Percentiles rank a stretch among this genome's conserved stretches.
These are phyloP conservation scores for Fraxinus cuspidata DNA, from an alignment of 257 asterid species.

Conservation along the genomic window DNA sequence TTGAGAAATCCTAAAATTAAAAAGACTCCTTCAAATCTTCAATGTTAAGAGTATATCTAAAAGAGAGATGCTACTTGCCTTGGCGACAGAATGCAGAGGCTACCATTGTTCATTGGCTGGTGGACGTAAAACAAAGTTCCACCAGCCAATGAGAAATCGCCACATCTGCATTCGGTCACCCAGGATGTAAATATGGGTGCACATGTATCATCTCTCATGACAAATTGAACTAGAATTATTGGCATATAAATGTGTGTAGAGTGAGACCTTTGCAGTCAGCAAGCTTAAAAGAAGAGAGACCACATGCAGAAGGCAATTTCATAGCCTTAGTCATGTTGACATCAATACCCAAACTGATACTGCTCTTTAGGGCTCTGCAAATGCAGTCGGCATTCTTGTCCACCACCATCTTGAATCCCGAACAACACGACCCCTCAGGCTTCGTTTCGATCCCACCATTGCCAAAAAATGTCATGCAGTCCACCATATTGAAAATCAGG, in stretches of 20 bases:
- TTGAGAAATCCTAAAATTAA: too few relatives aligned
- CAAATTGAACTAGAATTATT: not conserved
- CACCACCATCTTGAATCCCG: conserved; percentile 19
- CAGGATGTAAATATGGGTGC: too few relatives aligned
- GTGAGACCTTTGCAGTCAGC: conserved; percentile 19
- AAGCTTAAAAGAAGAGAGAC: conserved; percentile 10
- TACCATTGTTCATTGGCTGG: too few relatives aligned
- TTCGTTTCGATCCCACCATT: conserved; percentile 5
- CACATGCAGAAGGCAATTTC: conserved; percentile 23
- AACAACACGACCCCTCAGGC: conserved; percentile 26
- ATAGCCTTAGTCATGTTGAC: conserved; percentile 28
- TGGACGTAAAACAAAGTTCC: too few relatives aligned
- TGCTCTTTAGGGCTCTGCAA: conserved; percentile 15
- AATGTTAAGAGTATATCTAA: too few relatives aligned
- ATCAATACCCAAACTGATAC: conserved; percentile 15
- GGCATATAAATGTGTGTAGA: not conserved
- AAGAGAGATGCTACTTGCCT: too few relatives aligned
- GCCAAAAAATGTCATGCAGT: conserved; percentile 23
- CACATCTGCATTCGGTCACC: too few relatives aligned
- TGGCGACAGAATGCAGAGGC: too few relatives aligned
- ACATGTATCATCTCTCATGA: too few relatives aligned
- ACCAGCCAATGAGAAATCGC: too few relatives aligned
- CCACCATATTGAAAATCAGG: conserved; percentile 19
- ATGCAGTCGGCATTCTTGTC: conserved; percentile 18
- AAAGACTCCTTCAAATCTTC: too few relatives aligned